These are phyloP conservation scores for Trichoderma sp. DNA, from an alignment of 2,329 filamentous ascomycete species.

Conservation along the genomic window DNA sequence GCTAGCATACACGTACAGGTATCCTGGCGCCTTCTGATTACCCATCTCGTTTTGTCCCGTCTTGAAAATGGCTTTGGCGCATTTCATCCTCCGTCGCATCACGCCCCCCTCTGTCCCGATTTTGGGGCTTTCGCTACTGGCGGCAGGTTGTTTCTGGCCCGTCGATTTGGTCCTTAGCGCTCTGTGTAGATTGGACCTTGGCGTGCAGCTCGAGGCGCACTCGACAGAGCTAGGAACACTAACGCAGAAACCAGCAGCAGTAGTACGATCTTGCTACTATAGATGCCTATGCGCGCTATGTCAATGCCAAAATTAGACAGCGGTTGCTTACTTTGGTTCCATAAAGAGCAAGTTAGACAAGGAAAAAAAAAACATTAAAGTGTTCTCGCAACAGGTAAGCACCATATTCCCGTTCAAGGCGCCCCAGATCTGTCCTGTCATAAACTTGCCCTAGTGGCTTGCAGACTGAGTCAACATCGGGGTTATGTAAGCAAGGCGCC, in stretches of 20 bases:
- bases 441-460: not conserved
- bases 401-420: not conserved
- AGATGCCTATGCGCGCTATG: not conserved
- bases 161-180: slow-evolving; percentile 16
- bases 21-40: not conserved
- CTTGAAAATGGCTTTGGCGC: not conserved
- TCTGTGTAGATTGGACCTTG: slow-evolving; percentile 4
- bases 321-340: not conserved
- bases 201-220: slow-evolving; percentile 12
- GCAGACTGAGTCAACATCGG: not conserved
- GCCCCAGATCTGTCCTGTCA: not conserved
- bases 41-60: not conserved
- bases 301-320: not conserved
- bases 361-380: too few species aligned
- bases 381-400: not conserved
- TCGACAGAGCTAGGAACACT: slow-evolving; percentile 6
- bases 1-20: too few species aligned
- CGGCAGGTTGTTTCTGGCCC: not conserved
- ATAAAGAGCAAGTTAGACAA: too few species aligned
- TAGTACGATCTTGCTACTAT: not conserved
- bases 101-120: not conserved
- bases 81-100: slow-evolving; percentile 11
- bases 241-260: not conserved
- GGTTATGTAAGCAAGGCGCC: slow-evolving; percentile 18
- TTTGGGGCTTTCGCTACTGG: not conserved